Base-by-base conservation (phyloP, 2,329 filamentous ascomycete genomes). In the Trichothecium roseum region DNA sequence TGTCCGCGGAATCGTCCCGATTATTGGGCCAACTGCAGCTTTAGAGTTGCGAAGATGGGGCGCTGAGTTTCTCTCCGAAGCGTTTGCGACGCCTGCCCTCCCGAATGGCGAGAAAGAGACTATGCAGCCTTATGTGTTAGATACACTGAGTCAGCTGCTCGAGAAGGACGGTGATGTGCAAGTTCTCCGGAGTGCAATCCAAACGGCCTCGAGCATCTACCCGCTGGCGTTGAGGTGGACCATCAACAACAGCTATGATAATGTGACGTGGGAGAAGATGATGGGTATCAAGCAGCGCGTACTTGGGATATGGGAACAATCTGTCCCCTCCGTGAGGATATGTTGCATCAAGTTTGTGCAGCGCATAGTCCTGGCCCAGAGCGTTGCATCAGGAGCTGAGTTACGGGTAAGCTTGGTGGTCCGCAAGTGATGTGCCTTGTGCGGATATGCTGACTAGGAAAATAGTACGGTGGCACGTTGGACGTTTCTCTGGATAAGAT, bases 321-420 rank as follows among this genome's bases (percentile, higher is more conserved):
- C 84, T 14, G 64, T 75, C 12, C 71, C 81, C 10, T 81, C 85
- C 3, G 75, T 96, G 43, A 81, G 81, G 49, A 81, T 96, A 56
- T 94, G 87, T 67, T 96, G 91, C 64, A 81, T 96, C 69, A 98
- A 98, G 60, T 98, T 98, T 57, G 81, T 86, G 27, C 89, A 98
- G 63, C 79, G 85, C 43, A 85, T 96, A 30, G 83, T 98, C 30
- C 74, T 95, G 45, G 84, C 87, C 14, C 89, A 98, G 59, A 95
- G 86, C 9, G 78, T 81, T n/a, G 85, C 85, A 32, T 64, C 81
- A 39, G 83, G 84, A 46, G 69, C 77, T 37, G 89, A 96, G 53
- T 82, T 84, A 46, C 78, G 85, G 65, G 85, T 94, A 73, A 57
- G 74, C n/a, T n/a, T n/a, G n/a, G 65, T 13, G 8, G 27, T 40